Base-by-base conservation (phyloP, 1,284 basidiomycete species). In the Pholiota adiposa region DNA sequence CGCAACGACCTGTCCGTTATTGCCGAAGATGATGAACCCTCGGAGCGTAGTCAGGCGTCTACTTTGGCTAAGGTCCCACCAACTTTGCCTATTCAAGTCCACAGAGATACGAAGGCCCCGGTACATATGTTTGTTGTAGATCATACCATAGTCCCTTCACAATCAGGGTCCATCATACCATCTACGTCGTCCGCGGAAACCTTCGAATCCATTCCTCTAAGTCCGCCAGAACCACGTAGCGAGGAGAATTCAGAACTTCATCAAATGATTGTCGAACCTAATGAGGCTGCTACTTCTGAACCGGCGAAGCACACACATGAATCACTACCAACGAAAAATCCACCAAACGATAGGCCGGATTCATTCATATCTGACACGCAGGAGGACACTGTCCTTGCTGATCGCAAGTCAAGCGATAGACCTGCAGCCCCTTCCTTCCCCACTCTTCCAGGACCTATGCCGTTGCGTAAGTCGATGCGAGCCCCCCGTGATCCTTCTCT, bases 381-480 rank as follows among this genome's bases (percentile, higher is more conserved):
- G 18, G 63, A 65, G 6, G 61, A 63, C 18, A 49, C 46, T 56
- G 27, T 53, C 16, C 51, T 50, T 5, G 23, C 43, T 23, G 57
- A 62, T 29, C 53, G 55, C 27, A 66, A 62, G 38, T 60, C 41
- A 19, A 59, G 21, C 18, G 68, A 68, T 11, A 68, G 63, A 51
- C 60, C 48, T 41, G 19, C 33, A 16, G 25, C 59, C 6, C 44
- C 60, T 3, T 63, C 67, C 29, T 85, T 89, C 65, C 84, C 87
- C 1, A 75, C 77, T 25, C 77, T 91, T 36, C 86, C 88, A 27
- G 86, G 83, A 1, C 88, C 88, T 2, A 82, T 86, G 49, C 86
- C 88, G 4, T 73, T 90, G 43, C 84, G 85, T 33, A 92, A 91
- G 71, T 90, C 88, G 0, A 80, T 83, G 61, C 83, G 83, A 29